These are phyloP conservation scores for Fremontodendron californicum DNA, from an alignment of 345 rosid species.

Conservation along the genomic window DNA sequence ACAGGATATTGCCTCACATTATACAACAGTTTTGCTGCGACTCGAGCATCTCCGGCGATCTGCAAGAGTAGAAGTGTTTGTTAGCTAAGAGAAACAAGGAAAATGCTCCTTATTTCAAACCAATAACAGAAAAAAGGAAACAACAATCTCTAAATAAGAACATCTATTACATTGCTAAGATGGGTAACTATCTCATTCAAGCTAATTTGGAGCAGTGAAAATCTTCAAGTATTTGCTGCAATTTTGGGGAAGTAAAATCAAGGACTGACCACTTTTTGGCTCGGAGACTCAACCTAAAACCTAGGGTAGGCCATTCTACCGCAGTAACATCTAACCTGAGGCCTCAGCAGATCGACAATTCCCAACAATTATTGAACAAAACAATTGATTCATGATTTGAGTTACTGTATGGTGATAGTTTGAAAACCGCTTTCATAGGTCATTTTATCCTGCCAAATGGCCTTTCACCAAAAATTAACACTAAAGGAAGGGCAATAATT, in stretches of 20 bases:
- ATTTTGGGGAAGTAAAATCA: neutral
- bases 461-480: neutral
- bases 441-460: neutral
- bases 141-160: neutral
- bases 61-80: slow-evolving; percentile 20
- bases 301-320: neutral
- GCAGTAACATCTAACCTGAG: neutral
- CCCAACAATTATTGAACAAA: neutral
- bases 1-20: neutral
- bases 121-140: too few relatives aligned
- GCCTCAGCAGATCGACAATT: neutral
- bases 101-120: too few relatives aligned
- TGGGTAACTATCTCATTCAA: neutral
- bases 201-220: neutral
- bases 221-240: neutral
- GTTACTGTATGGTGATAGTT: neutral
- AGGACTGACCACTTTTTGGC: neutral
- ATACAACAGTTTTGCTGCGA: slow-evolving; percentile 66
- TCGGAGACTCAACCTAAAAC: neutral
- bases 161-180: neutral
- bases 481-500: neutral
- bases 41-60: slow-evolving; percentile 70
- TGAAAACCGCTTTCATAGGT: neutral
- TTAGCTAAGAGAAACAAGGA: too few relatives aligned
- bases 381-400: neutral